These are phyloP conservation scores for Cudoniella acicularis DNA, from an alignment of 495 filamentous ascomycete species.

Conservation along the genomic window DNA sequence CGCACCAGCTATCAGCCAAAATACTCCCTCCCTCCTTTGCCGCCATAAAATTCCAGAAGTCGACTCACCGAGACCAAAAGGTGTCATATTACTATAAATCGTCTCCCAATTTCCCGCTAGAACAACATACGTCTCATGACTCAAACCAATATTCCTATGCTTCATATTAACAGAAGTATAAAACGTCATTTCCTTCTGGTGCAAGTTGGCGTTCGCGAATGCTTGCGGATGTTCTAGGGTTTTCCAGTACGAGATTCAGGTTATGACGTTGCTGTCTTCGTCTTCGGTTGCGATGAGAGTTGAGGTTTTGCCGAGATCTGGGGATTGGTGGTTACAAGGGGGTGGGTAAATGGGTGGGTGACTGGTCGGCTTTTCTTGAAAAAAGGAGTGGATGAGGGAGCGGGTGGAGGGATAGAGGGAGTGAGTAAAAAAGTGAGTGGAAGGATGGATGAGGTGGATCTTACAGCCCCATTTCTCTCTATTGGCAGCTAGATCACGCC, in stretches of 20 bases:
- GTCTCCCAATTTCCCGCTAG: neutral
- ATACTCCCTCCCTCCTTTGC: no score
- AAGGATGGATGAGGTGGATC: no score
- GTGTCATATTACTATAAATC: neutral
- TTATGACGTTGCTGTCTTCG: neutral
- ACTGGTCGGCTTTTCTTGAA: no score
- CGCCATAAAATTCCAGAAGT: no score
- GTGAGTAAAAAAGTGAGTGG: no score
- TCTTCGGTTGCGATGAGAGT: neutral
- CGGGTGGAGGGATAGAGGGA: neutral
- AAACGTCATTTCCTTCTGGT: neutral
- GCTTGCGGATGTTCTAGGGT: neutral
- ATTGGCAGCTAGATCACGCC: neutral
- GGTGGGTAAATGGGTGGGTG: no score
- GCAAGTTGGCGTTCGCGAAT: neutral
- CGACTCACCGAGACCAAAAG: neutral
- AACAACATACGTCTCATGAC: neutral
- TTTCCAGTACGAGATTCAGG: neutral
- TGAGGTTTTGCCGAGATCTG: neutral
- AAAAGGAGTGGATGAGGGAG: neutral
- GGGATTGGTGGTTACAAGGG: no score
- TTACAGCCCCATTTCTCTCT: neutral
- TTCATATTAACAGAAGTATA: neutral
- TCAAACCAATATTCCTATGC: neutral
- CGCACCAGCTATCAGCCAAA: no score